Evolutionary conservation across 345 rosid species (phyloP), one percentile per base, ranked within the genome.

Genomic region (sweet orange (Citrus sinensis)): DNA sequence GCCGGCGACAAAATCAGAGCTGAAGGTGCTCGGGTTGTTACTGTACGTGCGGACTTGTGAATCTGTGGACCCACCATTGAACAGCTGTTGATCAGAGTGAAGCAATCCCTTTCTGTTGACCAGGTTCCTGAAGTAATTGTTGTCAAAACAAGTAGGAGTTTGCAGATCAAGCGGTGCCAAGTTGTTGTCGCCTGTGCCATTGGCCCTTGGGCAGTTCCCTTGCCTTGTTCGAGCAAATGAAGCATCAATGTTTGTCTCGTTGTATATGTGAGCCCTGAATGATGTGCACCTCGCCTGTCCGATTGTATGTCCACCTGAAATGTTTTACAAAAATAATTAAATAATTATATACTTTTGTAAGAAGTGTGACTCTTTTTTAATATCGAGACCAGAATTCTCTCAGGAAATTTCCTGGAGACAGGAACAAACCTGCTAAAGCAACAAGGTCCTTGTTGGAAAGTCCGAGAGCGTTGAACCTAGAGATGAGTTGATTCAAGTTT

Each of bases 371-470:
- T 7, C 17, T 16, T 16, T 51, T 16, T 17, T 54, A 54, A 14
- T 49, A 49, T 16, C 19, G 4, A 19, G 55, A 14, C 19, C 55
- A 4, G 19, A 16, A 49, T 49, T 49, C 55, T 13, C 19, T 54
- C 20, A 17, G 7, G 58, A 54, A 17, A 54, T 54, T 17, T 16
- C 22, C 22, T 5, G 20, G 22, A 4, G 58, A 17, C 58, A 75
- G 7, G 51, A 24, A 82, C 85, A 24, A 16, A 92, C 98, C 98
- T 14, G 91, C 82, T 83, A 95, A 84, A 71, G 98, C 98, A 73
- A 92, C 97, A 87, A 95, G 69, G 81, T 95, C 98, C 73, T 74
- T 86, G 66, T 87, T 85, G 76, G 92, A 86, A 67, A 95, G 98
- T 32, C 98, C 99, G 51, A 88, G 85, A 39, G 86, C 79, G 63